These are phyloP conservation scores for Thozetella sp. DNA, from an alignment of 495 filamentous ascomycete species.

Conservation along the genomic window DNA sequence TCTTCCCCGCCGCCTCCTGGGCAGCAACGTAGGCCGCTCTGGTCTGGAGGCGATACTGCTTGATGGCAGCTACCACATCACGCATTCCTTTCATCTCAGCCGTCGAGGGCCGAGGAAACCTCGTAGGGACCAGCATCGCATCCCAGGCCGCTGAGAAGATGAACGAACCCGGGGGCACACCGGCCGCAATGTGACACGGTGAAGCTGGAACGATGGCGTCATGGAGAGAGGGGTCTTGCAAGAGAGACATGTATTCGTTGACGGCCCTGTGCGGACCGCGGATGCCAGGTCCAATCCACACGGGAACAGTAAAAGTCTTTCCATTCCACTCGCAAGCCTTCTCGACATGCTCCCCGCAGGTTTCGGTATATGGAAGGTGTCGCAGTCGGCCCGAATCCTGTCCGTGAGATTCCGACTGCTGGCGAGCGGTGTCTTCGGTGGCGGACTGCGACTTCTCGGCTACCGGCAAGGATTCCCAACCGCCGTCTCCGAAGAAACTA, in stretches of 20 bases:
- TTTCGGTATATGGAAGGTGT: slow-evolving; percentile 6
- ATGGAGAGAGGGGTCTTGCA: slow-evolving; percentile 23
- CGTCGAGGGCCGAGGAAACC: slow-evolving; percentile 14
- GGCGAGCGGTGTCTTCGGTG: neutral
- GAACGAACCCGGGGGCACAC: slow-evolving; percentile 32
- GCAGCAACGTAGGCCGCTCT: slow-evolving; percentile 18
- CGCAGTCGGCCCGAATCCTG: neutral
- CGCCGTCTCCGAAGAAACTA: slow-evolving; percentile 26
- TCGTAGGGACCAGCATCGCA: slow-evolving; percentile 25
- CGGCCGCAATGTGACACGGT: slow-evolving; percentile 38
- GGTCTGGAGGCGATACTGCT: slow-evolving; percentile 29
- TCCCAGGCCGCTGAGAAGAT: slow-evolving; percentile 44
- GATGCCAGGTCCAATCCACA: slow-evolving; percentile 36
- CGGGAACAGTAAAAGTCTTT: slow-evolving; percentile 19
- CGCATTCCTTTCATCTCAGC: slow-evolving; percentile 23
- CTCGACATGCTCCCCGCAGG: neutral
- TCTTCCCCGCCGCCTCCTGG: neutral
- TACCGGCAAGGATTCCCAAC: slow-evolving; percentile 11
- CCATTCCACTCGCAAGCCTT: slow-evolving; percentile 20
- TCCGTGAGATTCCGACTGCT: neutral
- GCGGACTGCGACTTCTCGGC: neutral
- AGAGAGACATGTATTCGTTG: slow-evolving; percentile 37
- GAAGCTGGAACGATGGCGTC: slow-evolving; percentile 30
- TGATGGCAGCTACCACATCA: slow-evolving; percentile 39
- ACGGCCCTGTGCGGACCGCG: slow-evolving; percentile 24